Base-by-base conservation (phyloP, 2,329 filamentous ascomycete species). In the Coleophoma crateriformis region DNA sequence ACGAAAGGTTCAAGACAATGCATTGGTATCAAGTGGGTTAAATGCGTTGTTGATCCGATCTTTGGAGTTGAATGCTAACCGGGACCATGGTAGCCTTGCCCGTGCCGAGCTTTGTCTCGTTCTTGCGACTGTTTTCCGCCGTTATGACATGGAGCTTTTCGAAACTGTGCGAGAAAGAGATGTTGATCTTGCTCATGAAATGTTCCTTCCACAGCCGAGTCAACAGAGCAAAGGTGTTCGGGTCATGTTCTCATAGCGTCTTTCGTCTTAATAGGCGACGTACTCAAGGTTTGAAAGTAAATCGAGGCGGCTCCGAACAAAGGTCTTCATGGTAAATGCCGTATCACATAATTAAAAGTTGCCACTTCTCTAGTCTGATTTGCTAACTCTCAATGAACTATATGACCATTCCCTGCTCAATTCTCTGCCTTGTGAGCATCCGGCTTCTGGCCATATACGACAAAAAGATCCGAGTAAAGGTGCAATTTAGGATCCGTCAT, bases 1-100 rank as follows among this genome's bases (percentile, higher is more conserved):
- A 68, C 66, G 7, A 71, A 65, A 41, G 73, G 70, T 1, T 61
- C 64, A 6, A 58, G 71, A 4, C 60, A 60, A 8, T 75, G 73
- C 49, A 59, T 75, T 5, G 72, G 73, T 3, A 53, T 59, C 5
- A 56, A 51, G 46, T 48, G 13, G 13, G 22, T 34, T 17, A 37
- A 12, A 2, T 37, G 12, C 34, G 12, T n/a, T 37, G n/a, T 14
- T 14, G 5, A 8, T 8, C 17, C n/a, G 19, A 19, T 20, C 2
- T 12, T 12, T 4, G 14, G 20, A 20, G 27, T 20, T 17, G 40
- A 42, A 42, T 27, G 14, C 39, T 20, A 10, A 32, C 20, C n/a
- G n/a, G n/a, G n/a, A n/a, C n/a, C 20, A 42, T 13, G 20, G 15
- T 32, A 45, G 27, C 22, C n/a, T 45, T 4, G 43, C 43, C 14